Evolutionary conservation across 169 alveolate species (phyloP).

Genomic region (Plasmodium billcollinsi): DNA sequence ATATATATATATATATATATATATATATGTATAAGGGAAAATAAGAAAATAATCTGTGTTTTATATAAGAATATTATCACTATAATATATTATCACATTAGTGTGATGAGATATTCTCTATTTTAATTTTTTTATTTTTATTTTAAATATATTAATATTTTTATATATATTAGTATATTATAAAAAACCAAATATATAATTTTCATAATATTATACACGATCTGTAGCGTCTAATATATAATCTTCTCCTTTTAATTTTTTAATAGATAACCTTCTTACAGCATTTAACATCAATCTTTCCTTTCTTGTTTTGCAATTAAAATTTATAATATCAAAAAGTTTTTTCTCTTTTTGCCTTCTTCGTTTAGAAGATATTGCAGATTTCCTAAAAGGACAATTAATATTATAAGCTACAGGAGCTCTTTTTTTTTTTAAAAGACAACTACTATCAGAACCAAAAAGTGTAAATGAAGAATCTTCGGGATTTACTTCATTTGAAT

Average conservation of each 20-base stretch:
- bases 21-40: no score
- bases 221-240: slow-evolving; percentile 52
- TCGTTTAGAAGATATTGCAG: slow-evolving; percentile 82
- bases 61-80: no score
- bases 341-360: slow-evolving; percentile 82
- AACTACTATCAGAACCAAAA: slow-evolving; percentile 63
- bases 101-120: no score
- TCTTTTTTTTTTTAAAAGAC: slow-evolving; percentile 76
- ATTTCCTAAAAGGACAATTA: slow-evolving; percentile 80
- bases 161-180: neutral
- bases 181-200: neutral
- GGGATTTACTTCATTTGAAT: slow-evolving; percentile 45
- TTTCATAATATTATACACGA: slow-evolving; percentile 14
- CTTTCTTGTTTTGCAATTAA: slow-evolving; percentile 82
- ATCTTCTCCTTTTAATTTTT: slow-evolving; percentile 69
- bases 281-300: slow-evolving; percentile 82
- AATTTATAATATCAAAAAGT: slow-evolving; percentile 81
- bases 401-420: slow-evolving; percentile 84
- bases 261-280: slow-evolving; percentile 74
- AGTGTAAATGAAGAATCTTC: slow-evolving; percentile 74
- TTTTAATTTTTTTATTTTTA: neutral
- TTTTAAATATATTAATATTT: neutral
- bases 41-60: no score
- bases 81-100: no score
- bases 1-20: no score